A percentile compares a stretch with the other conserved stretches of the same genome.
Conservation (phyloP, 176 grass and related monocot species). For the Triticum urartu region DNA sequence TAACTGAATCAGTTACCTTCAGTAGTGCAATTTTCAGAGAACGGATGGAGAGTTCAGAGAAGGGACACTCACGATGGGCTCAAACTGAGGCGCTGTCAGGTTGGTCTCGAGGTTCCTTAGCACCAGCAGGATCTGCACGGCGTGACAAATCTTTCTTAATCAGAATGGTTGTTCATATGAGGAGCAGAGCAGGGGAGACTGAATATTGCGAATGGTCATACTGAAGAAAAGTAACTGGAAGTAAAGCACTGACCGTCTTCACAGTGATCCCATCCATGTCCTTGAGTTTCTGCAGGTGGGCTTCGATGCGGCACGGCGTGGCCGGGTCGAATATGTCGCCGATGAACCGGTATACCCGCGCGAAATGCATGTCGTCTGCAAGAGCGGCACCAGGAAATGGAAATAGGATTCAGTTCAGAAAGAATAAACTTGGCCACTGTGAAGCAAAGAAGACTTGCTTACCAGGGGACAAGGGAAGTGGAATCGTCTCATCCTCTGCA, state of each 20-base stretch:
- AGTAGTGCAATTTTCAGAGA: background rate
- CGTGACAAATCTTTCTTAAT: background rate
- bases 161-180: background rate
- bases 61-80: conserved; percentile 54
- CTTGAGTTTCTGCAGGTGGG: conserved; percentile 52
- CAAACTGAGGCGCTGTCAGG: conserved; percentile 49
- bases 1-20: background rate
- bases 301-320: conserved; percentile 30
- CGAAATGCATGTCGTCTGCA: conserved; percentile 65
- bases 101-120: conserved; percentile 69
- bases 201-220: background rate
- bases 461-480: conserved; percentile 42
- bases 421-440: background rate
- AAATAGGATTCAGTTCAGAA: background rate
- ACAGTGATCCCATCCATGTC: conserved; percentile 48
- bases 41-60: background rate
- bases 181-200: background rate
- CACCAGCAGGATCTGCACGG: conserved; percentile 63
- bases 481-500: conserved; percentile 23
- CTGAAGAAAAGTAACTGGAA: background rate
- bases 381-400: background rate
- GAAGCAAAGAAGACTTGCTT: background rate
- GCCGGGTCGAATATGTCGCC: conserved; percentile 87
- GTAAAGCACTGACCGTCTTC: conserved; percentile 38
- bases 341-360: conserved; percentile 68